Conservation (phyloP, 805 yeast species). For the Ogataea allantospora region DNA sequence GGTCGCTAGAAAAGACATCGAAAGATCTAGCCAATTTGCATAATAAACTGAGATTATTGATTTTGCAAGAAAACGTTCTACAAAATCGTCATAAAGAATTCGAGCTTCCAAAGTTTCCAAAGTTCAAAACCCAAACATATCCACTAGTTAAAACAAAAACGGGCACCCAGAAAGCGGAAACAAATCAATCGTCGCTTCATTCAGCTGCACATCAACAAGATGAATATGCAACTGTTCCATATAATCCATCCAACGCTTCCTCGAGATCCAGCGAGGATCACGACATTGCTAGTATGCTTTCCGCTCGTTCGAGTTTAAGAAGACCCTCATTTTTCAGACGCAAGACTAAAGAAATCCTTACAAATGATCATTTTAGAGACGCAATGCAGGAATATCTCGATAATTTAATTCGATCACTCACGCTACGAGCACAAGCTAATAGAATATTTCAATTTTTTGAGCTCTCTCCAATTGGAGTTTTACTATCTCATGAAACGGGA, state of each 20-base stretch:
- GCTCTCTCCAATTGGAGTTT: conserved; percentile 81
- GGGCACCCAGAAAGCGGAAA: conserved; percentile 5
- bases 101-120: conserved; percentile 40
- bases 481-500: conserved; percentile 77
- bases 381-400: conserved; percentile 68
- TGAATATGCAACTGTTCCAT: conserved; percentile 4
- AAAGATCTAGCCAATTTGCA: conserved; percentile 74
- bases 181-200: conserved; percentile 9
- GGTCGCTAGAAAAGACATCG: conserved; percentile 74
- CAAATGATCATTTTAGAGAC: conserved; percentile 37
- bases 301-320: conserved; percentile 15
- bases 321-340: conserved; percentile 15
- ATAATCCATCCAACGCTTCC: conserved; percentile 5
- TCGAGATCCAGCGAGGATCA: conserved; percentile 3
- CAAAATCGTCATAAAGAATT: conserved; percentile 24
- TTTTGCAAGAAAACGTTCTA: conserved; percentile 41
- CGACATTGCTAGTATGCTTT: conserved; percentile 9
- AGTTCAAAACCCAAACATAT: conserved; percentile 22
- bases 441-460: conserved; percentile 84
- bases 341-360: conserved; percentile 8
- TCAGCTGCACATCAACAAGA: conserved; percentile 5
- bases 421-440: conserved; percentile 78
- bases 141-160: conserved; percentile 1
- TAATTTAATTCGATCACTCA: conserved; percentile 54
- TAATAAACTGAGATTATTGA: conserved; percentile 57